These are phyloP conservation scores for Tetrapisispora taiwanensis DNA, from an alignment of 805 yeast genomes.

Conservation along the genomic window DNA sequence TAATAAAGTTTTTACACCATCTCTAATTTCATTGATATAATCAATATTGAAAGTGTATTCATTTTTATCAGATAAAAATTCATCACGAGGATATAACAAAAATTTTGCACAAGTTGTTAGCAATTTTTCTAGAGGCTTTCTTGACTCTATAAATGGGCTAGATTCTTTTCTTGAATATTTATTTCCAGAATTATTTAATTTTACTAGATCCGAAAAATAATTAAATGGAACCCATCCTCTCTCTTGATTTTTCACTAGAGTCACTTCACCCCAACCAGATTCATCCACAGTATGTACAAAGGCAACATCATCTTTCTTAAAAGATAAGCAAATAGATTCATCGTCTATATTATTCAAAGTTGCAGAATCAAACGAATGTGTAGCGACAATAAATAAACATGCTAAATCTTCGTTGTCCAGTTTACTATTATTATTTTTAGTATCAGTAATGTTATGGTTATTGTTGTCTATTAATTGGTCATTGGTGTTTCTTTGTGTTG, in stretches of 20 bases:
- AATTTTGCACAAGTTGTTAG: conserved; percentile 58
- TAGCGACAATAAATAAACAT: conserved; percentile 44
- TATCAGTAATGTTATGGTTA: not conserved
- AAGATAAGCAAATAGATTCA: conserved; percentile 63
- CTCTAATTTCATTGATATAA: conserved; percentile 55
- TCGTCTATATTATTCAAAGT: conserved; percentile 56
- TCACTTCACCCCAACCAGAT: conserved; percentile 85
- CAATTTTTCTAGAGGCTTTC: conserved; percentile 44
- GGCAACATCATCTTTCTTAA: conserved; percentile 58
- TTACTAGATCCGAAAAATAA: conserved; percentile 45
- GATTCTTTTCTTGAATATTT: not conserved
- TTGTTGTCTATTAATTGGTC: not conserved
- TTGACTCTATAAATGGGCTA: conserved; percentile 22
- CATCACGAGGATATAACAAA: conserved; percentile 52
- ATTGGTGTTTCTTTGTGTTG: not conserved
- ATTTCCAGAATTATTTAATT: not conserved
- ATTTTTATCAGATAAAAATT: conserved; percentile 27
- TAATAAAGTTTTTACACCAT: conserved; percentile 57
- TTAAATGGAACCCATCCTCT: conserved; percentile 86
- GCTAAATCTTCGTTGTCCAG: conserved; percentile 30
- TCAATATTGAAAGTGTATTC: conserved; percentile 44
- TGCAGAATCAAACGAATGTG: conserved; percentile 48
- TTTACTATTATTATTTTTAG: not conserved
- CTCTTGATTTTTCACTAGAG: conserved; percentile 48
- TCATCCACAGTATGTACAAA: conserved; percentile 71